Base-by-base conservation (phyloP, 345 rosid genomes). In the Chamaenerion angustifolium region DNA sequence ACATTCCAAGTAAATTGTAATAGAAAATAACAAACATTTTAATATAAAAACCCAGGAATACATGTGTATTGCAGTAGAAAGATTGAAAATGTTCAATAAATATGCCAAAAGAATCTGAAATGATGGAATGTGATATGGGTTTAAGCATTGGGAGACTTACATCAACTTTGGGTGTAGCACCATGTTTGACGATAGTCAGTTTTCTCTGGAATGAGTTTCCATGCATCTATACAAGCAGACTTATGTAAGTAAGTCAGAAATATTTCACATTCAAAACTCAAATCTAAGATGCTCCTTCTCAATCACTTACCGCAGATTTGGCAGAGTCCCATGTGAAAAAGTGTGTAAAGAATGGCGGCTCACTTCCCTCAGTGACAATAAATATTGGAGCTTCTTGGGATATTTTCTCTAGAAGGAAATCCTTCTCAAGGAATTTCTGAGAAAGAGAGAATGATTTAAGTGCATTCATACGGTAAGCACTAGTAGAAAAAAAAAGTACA, bases 171-270 rank as follows among this genome's bases (percentile, higher is more conserved):
- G 88, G 85, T 53, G 82, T 68, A 59, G 73, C 81, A 8, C 92
- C 94, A 63, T 69, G 71, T 69, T 81, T 93, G 47, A 93, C 66
- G 8, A 93, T 70, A 14, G 85, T 67, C 55, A 93, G 94, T 62
- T 79, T 93, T 69, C 86, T 74, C 67, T 93, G 97, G 72, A 77
- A 93, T 43, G 99, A 88, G 70, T 93, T 75, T 59, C 99, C 99
- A 68, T 71, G 92, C 84, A 93, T 81, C 99, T 93, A 84, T 58
- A 60, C 41, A 58, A 56, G 5, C 37, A 31, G 5, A 31, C 10
- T 31, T 31, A 31, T 31, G 37, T 8, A 7, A 31, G 37, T n/a
- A n/a, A n/a, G 1, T 8, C n/a, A 7, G 37, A 31, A 21, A 43
- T 44, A 43, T 40, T 48, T 60, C 37, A 43, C 35, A 58, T 49